Evolutionary conservation across 108 stramenopile species (phyloP).

Genomic region (Cyclotella baltica): DNA sequence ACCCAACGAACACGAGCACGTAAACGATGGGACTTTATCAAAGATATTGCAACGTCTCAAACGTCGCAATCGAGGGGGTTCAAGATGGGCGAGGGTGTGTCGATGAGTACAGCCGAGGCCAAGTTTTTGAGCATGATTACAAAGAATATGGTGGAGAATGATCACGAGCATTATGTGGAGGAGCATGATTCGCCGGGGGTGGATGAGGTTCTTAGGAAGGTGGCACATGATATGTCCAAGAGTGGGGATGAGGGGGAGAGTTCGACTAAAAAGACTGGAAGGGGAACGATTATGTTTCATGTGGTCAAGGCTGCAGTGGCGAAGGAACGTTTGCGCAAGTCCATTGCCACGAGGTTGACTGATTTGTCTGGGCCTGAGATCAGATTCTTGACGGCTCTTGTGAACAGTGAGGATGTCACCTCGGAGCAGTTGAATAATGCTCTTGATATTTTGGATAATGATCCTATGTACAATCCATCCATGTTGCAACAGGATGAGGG

Average conservation of each 20-base stretch:
- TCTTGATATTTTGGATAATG: slow-evolving; percentile 23
- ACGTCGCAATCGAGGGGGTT: neutral
- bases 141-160: neutral
- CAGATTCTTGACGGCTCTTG: slow-evolving; percentile 21
- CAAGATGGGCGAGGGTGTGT: slow-evolving; percentile 10
- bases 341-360: neutral
- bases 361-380: slow-evolving; percentile 15
- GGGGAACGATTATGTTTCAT: slow-evolving; percentile 1
- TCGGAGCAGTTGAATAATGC: slow-evolving; percentile 24
- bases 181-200: neutral
- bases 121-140: slow-evolving; percentile 18
- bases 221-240: neutral
- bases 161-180: slow-evolving; percentile 7
- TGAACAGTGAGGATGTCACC: slow-evolving; percentile 27
- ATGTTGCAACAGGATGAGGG: slow-evolving; percentile 1
- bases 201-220: neutral
- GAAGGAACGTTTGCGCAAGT: slow-evolving; percentile 21
- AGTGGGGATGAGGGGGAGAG: neutral
- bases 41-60: neutral
- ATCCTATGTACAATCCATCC: slow-evolving; percentile 29
- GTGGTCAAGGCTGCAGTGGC: slow-evolving; percentile 26
- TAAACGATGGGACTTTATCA: slow-evolving; percentile 16
- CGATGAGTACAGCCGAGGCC: slow-evolving; percentile 5
- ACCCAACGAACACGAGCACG: slow-evolving; percentile 10
- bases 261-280: neutral